phyloP scores from a whole-genome alignment of 1,284 basidiomycete species.

The Ceratobasidium sp. region DNA sequence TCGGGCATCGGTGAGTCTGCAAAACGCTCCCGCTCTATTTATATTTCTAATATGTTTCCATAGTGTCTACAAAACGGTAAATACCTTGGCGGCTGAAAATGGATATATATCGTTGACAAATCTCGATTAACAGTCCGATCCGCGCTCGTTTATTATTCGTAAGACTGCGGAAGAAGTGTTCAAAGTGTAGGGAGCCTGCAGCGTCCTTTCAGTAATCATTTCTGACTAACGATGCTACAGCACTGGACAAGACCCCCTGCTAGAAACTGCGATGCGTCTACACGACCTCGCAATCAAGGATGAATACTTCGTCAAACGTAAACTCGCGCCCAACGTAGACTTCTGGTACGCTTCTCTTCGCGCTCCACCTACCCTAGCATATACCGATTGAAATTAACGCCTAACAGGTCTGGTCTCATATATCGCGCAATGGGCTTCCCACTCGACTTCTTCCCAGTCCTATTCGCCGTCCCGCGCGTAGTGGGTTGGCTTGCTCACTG shows the following conservation, averaged over 20 bases:
- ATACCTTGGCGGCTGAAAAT: constrained; percentile 51
- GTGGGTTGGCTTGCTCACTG: constrained; percentile 92
- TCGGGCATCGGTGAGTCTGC: constrained; percentile 79
- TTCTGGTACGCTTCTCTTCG: constrained; percentile 57
- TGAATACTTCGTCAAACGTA: constrained; percentile 82
- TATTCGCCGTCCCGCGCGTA: constrained; percentile 90
- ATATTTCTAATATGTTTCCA: constrained; percentile 18
- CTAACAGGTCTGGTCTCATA: constrained; percentile 75
- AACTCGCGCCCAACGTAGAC: constrained; percentile 76
- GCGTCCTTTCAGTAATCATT: not conserved
- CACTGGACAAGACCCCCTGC: constrained; percentile 83
- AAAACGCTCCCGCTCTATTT: not conserved
- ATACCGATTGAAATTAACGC: constrained; percentile 27
- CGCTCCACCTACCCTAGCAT: not conserved
- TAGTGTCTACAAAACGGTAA: constrained; percentile 84
- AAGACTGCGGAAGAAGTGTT: constrained; percentile 91
- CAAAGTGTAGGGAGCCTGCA: constrained; percentile 69
- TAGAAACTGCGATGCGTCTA: constrained; percentile 88
- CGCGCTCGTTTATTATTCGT: constrained; percentile 87
- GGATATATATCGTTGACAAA: not conserved
- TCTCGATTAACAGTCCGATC: constrained; percentile 73
- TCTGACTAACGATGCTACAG: constrained; percentile 57
- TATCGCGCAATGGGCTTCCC: constrained; percentile 93
- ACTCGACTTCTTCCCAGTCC: constrained; percentile 89
- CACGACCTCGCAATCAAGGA: constrained; percentile 90